These are phyloP conservation scores for Lentinus brumalis DNA, from an alignment of 768 basidiomycete genomes.

Conservation along the genomic window DNA sequence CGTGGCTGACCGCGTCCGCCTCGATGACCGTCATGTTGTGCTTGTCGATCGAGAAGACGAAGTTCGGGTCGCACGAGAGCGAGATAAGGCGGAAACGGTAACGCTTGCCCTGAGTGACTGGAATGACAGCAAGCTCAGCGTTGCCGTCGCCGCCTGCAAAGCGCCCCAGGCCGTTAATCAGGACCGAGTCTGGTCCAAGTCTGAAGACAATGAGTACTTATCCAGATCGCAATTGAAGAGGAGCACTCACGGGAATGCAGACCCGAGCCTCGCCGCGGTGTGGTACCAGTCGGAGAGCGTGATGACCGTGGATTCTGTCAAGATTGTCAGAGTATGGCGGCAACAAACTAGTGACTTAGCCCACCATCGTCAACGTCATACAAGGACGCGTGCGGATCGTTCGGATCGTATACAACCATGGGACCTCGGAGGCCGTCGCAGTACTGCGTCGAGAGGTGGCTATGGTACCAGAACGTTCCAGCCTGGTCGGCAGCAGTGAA, in stretches of 20 bases:
- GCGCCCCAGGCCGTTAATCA: slow-evolving; percentile 53
- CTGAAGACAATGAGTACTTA: neutral
- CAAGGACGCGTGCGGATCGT: slow-evolving; percentile 30
- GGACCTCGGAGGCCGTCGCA: slow-evolving; percentile 45
- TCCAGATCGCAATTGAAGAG: neutral
- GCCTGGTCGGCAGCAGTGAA: slow-evolving; percentile 34
- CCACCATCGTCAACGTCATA: slow-evolving; percentile 33
- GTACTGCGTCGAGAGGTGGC: slow-evolving; percentile 42
- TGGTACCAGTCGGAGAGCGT: slow-evolving; percentile 49
- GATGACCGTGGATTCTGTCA: slow-evolving; percentile 44
- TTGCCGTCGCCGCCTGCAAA: slow-evolving; percentile 22
- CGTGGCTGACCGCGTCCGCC: slow-evolving; percentile 46
- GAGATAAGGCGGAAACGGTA: slow-evolving; percentile 26
- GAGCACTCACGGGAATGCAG: slow-evolving; percentile 7
- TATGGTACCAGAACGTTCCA: slow-evolving; percentile 43
- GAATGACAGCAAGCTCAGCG: slow-evolving; percentile 24
- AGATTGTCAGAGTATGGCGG: neutral
- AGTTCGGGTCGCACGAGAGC: slow-evolving; percentile 36
- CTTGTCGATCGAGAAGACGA: slow-evolving; percentile 47
- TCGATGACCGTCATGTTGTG: slow-evolving; percentile 54
- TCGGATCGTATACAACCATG: slow-evolving; percentile 32
- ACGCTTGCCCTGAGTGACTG: slow-evolving; percentile 27
- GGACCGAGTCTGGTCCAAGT: slow-evolving; percentile 33
- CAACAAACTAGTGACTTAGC: neutral
- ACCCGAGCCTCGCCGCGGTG: slow-evolving; percentile 12